Evolutionary conservation across 768 basidiomycete species (phyloP).

Genomic region (Serendipita sp.): DNA sequence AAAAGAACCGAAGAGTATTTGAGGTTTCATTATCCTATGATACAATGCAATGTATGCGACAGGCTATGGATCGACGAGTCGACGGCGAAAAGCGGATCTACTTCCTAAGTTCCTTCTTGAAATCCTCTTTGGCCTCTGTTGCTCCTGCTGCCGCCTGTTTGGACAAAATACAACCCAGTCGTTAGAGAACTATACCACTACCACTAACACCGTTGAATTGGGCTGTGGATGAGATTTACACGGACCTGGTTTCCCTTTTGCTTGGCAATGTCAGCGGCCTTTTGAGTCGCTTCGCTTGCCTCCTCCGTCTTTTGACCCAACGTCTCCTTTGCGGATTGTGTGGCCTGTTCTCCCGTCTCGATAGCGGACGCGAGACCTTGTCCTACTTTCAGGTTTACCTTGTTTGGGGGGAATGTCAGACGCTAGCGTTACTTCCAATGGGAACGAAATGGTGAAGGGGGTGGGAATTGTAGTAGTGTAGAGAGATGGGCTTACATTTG

Average conservation of each 20-base stretch:
- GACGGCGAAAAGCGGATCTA: neutral
- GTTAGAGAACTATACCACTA: too few species aligned
- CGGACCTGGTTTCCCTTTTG: constrained; percentile 11
- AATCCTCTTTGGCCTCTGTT: constrained; percentile 14
- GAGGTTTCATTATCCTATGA: too few species aligned
- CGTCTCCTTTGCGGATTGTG: constrained; percentile 25
- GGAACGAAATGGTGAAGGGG: neutral
- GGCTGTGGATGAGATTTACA: too few species aligned
- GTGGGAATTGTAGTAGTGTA: neutral
- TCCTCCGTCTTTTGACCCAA: constrained; percentile 12
- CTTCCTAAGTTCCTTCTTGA: constrained; percentile 13
- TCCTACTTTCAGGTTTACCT: constrained; percentile 30
- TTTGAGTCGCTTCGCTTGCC: constrained; percentile 4
- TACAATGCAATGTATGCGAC: too few species aligned
- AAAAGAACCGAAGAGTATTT: too few species aligned
- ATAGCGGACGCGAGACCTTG: constrained; percentile 26
- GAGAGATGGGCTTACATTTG: constrained; percentile 19
- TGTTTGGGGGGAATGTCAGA: neutral
- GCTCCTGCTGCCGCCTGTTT: constrained; percentile 13
- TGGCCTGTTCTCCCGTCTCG: constrained; percentile 25
- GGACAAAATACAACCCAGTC: too few species aligned
- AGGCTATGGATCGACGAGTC: too few species aligned
- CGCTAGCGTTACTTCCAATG: too few species aligned
- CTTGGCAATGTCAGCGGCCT: neutral
- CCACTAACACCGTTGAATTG: too few species aligned